phyloP scores from a whole-genome alignment of 148 eudicot species.

The Heliosperma pusillum region DNA sequence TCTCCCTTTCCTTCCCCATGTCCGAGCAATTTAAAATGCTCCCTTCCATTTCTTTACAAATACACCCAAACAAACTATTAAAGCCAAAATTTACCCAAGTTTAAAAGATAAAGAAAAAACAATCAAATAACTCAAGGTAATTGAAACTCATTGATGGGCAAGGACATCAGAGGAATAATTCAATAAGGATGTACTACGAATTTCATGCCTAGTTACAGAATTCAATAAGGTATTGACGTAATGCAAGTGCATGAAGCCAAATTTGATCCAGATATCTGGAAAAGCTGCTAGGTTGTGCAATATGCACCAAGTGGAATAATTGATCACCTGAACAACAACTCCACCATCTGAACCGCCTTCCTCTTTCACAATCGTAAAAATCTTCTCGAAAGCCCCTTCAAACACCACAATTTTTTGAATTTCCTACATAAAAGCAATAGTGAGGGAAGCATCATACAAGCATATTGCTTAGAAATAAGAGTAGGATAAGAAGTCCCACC shows the following conservation, averaged over 20 bases:
- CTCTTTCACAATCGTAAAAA: conserved; percentile 85
- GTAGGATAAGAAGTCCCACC: conserved; percentile 37
- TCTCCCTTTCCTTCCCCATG: not conserved
- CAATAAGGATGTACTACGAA: not conserved
- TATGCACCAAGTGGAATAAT: not conserved
- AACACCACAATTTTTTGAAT: conserved; percentile 98
- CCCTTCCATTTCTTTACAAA: not conserved
- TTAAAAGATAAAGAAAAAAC: not conserved
- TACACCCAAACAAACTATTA: not conserved
- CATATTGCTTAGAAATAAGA: not conserved
- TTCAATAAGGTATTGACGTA: not conserved
- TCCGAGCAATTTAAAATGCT: not conserved
- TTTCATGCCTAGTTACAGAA: not conserved
- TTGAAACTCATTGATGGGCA: conserved; percentile 6
- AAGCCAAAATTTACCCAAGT: not conserved
- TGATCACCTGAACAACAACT: conserved; percentile 90
- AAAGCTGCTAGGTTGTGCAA: conserved; percentile 1
- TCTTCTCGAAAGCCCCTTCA: conserved; percentile 99
- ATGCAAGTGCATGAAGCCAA: not conserved
- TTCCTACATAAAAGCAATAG: conserved; percentile 45
- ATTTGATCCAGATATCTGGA: not conserved
- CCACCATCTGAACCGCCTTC: conserved; percentile 99
- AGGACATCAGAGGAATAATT: not conserved
- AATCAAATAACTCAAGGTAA: not conserved
- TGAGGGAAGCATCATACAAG: conserved; percentile 1